Evolutionary conservation across 2,329 filamentous ascomycete genomes (phyloP), one percentile per base, ranked within the genome.

Genomic region (Calonectria fujianensis): DNA sequence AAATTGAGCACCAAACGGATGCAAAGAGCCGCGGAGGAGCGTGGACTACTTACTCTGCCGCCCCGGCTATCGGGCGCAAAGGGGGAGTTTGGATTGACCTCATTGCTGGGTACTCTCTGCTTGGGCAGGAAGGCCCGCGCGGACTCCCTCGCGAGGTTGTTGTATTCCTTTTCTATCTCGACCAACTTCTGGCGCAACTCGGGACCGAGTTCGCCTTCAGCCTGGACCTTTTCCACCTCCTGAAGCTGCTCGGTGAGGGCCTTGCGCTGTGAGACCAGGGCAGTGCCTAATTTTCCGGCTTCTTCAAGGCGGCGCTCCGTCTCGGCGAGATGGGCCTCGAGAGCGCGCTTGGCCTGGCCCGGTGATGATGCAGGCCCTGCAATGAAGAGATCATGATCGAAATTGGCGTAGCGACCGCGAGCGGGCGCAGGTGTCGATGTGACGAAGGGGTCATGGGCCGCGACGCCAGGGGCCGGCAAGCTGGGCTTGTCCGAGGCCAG

Each of bases 111-210:
- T 29, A 95, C 91, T 81, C 95, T 91, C 84, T 96, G 96, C 79
- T 97, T 97, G 41, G 93, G 94, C 74, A 98, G 87, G 83, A 98
- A 96, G 3, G 95, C 96, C 77, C 96, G 91, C 54, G 96, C 95
- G 63, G 94, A 97, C 84, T 98, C 96, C 76, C 94, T 91, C 16
- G 96, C 96, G 61, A 98, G 93, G 82, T 98, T 96, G 84, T 98
- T 96, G 87, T 97, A 98, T 82, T 99, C 97, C 84, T 92, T 95
- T 85, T 99, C 97, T 74, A 99, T 92, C 76, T 98, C 96, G 18
- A 92, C 90, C 69, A 99, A 90, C 85, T 94, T 96, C 81, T 94
- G 91, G 74, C 94, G 94, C 80, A 99, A 87, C 78, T 98, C 96
- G 4, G 94, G 92, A 0, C 93, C 93, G 67, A 98, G 92, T 76